Conservation (phyloP, 2,329 filamentous ascomycete genomes). For the Elsinoe perseae region DNA sequence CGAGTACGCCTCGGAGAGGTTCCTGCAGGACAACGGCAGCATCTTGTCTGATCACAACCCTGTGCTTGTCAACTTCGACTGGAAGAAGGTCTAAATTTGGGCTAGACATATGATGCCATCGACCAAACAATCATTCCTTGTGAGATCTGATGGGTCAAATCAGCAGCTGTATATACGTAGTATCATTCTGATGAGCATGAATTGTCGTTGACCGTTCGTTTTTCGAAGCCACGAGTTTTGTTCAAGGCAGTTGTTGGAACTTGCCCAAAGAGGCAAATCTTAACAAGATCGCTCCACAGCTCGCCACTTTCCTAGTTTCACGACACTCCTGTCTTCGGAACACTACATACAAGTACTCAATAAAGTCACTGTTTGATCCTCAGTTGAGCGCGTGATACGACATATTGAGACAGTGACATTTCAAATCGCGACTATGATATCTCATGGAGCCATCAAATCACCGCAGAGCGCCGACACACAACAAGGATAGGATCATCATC, state of each 20-base stretch:
- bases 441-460: conserved; percentile 6
- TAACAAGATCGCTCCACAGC: not conserved
- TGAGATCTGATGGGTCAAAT: too few species aligned
- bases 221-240: too few species aligned
- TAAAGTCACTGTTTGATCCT: too few species aligned
- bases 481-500: conserved; percentile 62
- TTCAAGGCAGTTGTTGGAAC: not conserved
- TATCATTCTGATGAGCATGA: not conserved
- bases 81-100: conserved; percentile 9
- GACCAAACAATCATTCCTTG: too few species aligned
- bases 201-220: too few species aligned
- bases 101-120: too few species aligned
- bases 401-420: not conserved
- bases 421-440: conserved; percentile 6
- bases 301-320: not conserved
- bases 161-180: not conserved
- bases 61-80: conserved; percentile 46
- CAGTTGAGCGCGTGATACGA: not conserved
- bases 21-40: conserved; percentile 50
- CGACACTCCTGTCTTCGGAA: too few species aligned
- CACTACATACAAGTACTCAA: too few species aligned
- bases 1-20: conserved; percentile 49
- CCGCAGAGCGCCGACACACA: conserved; percentile 32
- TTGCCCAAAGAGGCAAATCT: not conserved
- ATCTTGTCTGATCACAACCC: conserved; percentile 60